Base-by-base conservation (phyloP, 2,329 filamentous ascomycete genomes). In the Claviceps monticola region DNA sequence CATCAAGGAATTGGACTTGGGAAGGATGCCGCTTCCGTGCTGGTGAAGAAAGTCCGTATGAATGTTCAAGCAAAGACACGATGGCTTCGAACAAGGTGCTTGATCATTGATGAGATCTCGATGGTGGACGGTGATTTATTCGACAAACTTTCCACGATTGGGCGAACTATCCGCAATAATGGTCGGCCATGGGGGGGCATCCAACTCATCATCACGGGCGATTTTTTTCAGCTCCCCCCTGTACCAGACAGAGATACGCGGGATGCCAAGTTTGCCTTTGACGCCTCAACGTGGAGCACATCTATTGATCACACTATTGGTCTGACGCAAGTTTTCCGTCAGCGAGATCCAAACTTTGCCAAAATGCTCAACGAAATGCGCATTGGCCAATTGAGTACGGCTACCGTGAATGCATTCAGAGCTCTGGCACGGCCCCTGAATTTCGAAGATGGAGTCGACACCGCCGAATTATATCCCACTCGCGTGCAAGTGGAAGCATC, bases 51-150 rank as follows among this genome's bases (percentile, higher is more conserved):
- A 74, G 88, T 98, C 59, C 84, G 86, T 59, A 80, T 82, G 53
- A 96, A 97, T 58, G 75, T 79, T 17, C 97, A 96, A 64, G 88
- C 89, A 21, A 91, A 86, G 64, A 84, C 82, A 56, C 80, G 91
- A 42, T 98, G 94, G 94, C 70, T 94, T 57, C 80, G 82, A 52
- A 95, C 89, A 0, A 95, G 90, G 62, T 81, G 88, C 13, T 76
- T 98, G 23, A 77, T 98, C 58, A 80, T 98, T 60, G 93, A 98
- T 67, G 93, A 98, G 65, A 83, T 98, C 3, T 97, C 93, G 13
- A 98, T 98, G 94, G 90, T 98, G 4, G 93, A 98, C 60, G 93
- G 88, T 1, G 90, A 96, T 37, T 74, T 98, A 0, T 98, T 97
- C 58, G 93, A 98, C 71, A 98, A 98, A 66, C 76, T 98, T 17